Evolutionary conservation across 2,329 filamentous ascomycete species (phyloP).

Genomic region (Sclerotinia glacialis): DNA sequence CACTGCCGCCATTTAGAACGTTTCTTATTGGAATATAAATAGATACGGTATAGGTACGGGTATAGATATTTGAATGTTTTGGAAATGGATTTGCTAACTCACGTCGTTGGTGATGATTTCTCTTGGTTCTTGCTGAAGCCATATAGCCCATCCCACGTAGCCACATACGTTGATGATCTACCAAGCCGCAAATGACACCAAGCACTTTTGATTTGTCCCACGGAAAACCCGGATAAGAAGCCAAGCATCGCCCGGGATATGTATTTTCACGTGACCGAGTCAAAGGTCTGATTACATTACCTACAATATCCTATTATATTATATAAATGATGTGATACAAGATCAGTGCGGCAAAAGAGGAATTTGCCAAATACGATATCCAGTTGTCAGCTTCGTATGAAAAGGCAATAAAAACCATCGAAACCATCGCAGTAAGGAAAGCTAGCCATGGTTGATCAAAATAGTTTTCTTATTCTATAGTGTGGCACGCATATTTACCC

Average conservation of each 20-base stretch:
- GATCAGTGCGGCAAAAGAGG: too few relatives aligned
- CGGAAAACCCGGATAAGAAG: not conserved
- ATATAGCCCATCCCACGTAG: not conserved
- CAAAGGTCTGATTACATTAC: too few relatives aligned
- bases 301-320: too few relatives aligned
- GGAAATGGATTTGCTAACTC: not conserved
- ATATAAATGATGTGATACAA: too few relatives aligned
- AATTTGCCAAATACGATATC: too few relatives aligned
- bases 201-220: not conserved
- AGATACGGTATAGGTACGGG: not conserved
- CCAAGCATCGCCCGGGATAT: not conserved
- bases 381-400: too few relatives aligned
- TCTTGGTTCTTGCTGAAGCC: not conserved
- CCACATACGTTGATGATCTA: not conserved
- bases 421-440: too few relatives aligned
- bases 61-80: too few relatives aligned
- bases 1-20: not conserved
- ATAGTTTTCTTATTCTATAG: too few relatives aligned
- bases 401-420: too few relatives aligned
- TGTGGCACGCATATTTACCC: too few relatives aligned
- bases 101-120: not conserved
- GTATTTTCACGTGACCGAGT: not conserved
- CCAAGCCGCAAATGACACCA: not conserved
- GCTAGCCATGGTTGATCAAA: too few relatives aligned
- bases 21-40: not conserved